phyloP scores from a whole-genome alignment of 352 stramenopile species.

The Globisporangium mamillatum region DNA sequence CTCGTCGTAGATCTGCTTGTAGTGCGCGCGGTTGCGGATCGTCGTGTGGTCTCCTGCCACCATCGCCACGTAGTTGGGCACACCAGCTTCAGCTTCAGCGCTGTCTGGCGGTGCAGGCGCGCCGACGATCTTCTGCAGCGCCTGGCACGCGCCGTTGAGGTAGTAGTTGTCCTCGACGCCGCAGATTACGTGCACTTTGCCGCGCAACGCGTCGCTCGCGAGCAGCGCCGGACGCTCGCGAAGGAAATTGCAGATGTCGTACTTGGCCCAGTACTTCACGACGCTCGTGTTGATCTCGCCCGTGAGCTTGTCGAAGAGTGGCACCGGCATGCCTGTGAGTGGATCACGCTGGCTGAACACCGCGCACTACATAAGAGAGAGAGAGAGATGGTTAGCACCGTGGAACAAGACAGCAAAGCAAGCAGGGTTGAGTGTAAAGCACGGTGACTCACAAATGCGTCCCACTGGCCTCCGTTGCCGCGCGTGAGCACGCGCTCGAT shows the following conservation, averaged over 20 bases:
- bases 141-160: conserved; percentile 61
- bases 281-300: conserved; percentile 63
- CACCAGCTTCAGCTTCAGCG: conserved; percentile 3
- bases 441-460: conserved; percentile 62
- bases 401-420: not conserved
- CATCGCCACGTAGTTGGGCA: conserved; percentile 68
- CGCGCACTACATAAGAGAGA: conserved; percentile 33
- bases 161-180: conserved; percentile 77
- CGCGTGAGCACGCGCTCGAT: conserved; percentile 60
- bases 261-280: conserved; percentile 54
- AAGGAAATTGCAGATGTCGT: conserved; percentile 65
- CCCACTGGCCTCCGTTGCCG: conserved; percentile 76
- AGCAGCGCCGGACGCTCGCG: conserved; percentile 32
- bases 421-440: not conserved
- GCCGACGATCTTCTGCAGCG: conserved; percentile 51
- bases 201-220: conserved; percentile 31
- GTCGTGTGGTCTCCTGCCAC: conserved; percentile 68
- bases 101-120: conserved; percentile 14
- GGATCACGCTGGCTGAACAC: conserved; percentile 55
- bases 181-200: conserved; percentile 75
- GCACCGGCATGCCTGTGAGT: conserved; percentile 46
- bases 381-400: not conserved
- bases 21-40: conserved; percentile 68
- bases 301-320: conserved; percentile 73
- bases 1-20: conserved; percentile 57